phyloP scores from a whole-genome alignment of 805 yeast genomes.

The Candida schatavii region DNA sequence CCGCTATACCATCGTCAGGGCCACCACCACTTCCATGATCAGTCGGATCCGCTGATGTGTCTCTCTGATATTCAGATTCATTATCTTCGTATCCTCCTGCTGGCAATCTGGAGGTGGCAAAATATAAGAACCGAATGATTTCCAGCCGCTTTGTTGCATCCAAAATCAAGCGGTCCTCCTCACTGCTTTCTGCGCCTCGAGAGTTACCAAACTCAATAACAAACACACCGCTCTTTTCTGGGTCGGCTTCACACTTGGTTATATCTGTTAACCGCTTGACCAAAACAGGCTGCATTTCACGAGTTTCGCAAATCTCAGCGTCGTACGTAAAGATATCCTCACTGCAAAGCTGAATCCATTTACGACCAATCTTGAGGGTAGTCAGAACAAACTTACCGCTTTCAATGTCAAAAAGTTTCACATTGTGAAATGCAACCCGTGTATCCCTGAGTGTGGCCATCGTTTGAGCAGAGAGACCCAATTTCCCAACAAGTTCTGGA shows the following conservation, averaged over 20 bases:
- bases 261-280: conserved; percentile 31
- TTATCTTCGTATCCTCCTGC: conserved; percentile 14
- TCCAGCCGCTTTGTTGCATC: conserved; percentile 45
- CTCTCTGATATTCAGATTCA: conserved; percentile 14
- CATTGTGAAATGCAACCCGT: conserved; percentile 32
- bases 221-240: conserved; percentile 22
- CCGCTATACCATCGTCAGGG: neutral
- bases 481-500: conserved; percentile 29
- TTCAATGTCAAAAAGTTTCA: conserved; percentile 46
- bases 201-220: conserved; percentile 26
- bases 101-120: conserved; percentile 55
- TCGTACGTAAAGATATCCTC: conserved; percentile 19
- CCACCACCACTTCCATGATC: neutral
- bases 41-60: no score
- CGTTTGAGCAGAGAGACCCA: conserved; percentile 35
- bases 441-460: conserved; percentile 35
- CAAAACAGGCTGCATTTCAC: conserved; percentile 33
- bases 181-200: no score
- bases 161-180: conserved; percentile 25
- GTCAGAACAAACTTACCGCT: conserved; percentile 57
- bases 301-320: conserved; percentile 20
- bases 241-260: conserved; percentile 32
- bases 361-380: conserved; percentile 65
- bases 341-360: conserved; percentile 54
- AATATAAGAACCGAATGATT: conserved; percentile 67